Base-by-base conservation (phyloP, 2,329 filamentous ascomycete genomes). In the Cladosporium cucumerinum region DNA sequence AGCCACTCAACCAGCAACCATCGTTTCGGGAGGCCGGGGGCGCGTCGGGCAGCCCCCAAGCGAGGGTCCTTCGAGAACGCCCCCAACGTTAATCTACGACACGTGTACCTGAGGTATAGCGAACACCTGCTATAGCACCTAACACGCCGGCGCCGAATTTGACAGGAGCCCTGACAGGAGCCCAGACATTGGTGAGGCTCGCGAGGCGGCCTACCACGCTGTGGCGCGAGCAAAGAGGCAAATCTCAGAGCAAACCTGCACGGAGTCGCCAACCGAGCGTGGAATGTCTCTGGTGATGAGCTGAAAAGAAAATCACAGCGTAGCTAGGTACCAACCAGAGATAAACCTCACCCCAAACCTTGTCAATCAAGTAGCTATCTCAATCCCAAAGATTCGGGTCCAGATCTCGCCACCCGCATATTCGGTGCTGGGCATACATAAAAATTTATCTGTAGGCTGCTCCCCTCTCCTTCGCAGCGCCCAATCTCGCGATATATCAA, bases 41-140 rank as follows among this genome's bases (percentile, higher is more conserved):
- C 57, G 57, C 57, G 25, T 60, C 57, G 36, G 57, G 26, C 36
- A 32, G 28, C 4, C 21, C 30, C 54, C 32, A 57, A 57, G 54
- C 54, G 54, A 57, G 18, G 26, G 18, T 25, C n/a, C 26, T 60
- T 60, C 57, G 57, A 60, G 57, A 60, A 60, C 57, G 32, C 54
- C 52, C 30, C 28, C 54, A 25, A 32, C 30, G 21, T 57, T 32
- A 57, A 48, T 60, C 57, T 60, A 48, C 57, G 39, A 48, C 57
- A 60, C 57, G 57, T 60, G 57, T 39, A 23, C 12, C 30, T 57
- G 54, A 57, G 54, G 54, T 57, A 57, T 57, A 39, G n/a, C 30
- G 23, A 10, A 23, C 54, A 32, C 3, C 8, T 57, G 21, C 6
- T 57, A 57, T 57, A 39, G 32, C 54, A 10, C 7, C 26, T n/a